These are phyloP conservation scores for Calocybe cyanea DNA, from an alignment of 768 basidiomycete genomes.

Conservation along the genomic window DNA sequence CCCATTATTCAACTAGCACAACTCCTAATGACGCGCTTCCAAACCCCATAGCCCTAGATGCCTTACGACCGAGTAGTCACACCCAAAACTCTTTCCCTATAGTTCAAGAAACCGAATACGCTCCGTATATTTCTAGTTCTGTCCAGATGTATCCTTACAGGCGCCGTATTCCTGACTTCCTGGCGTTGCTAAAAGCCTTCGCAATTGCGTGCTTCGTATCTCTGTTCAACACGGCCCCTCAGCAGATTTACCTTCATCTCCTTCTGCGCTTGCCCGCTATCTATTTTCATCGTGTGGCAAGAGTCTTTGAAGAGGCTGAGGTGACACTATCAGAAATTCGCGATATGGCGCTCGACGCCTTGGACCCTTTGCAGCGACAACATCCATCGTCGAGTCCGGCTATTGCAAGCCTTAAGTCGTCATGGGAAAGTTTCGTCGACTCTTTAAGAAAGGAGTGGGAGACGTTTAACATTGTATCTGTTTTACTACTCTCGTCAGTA, in stretches of 20 bases:
- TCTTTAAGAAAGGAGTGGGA: conserved; percentile 70
- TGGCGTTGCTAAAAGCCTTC: conserved; percentile 51
- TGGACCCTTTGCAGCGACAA: conserved; percentile 24
- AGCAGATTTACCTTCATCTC: conserved; percentile 27
- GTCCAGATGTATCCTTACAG: conserved; percentile 6
- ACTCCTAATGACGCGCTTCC: not conserved
- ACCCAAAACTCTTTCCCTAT: conserved; percentile 1
- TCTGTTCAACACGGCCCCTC: conserved; percentile 20
- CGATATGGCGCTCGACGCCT: conserved; percentile 40
- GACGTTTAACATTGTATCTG: conserved; percentile 69
- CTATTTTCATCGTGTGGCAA: conserved; percentile 63
- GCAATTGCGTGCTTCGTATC: conserved; percentile 11
- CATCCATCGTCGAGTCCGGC: conserved; percentile 24
- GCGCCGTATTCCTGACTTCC: conserved; percentile 6
- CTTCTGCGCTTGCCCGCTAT: conserved; percentile 57
- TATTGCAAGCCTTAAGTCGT: conserved; percentile 42
- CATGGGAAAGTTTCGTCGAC: conserved; percentile 65
- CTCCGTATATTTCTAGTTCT: not conserved
- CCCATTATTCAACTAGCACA: not conserved
- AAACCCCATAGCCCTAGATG: conserved; percentile 12
- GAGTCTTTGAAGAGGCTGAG: conserved; percentile 62
- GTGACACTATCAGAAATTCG: conserved; percentile 57
- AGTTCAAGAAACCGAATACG: not conserved
- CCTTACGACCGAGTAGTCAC: conserved; percentile 7
- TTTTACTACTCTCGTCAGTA: conserved; percentile 46